Conservation (phyloP, 208 protist species). For the Leishmania mexicana region DNA sequence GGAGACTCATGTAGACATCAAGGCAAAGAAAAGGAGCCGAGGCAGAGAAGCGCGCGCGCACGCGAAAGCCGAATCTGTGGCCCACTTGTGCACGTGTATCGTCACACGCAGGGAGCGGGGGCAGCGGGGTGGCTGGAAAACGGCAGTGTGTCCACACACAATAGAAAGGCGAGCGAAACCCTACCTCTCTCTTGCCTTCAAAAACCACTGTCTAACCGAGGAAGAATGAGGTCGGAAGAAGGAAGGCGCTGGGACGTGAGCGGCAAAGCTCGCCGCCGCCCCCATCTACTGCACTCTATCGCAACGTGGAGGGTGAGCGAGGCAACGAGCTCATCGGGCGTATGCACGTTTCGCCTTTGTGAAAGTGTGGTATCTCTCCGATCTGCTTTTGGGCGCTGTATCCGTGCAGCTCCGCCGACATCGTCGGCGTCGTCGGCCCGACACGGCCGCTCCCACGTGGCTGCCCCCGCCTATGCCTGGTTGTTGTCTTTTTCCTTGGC, state of each 20-base stretch:
- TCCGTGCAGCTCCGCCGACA: not conserved
- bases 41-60: not conserved
- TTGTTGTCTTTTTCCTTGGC: slow-evolving; percentile 33
- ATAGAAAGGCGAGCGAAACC: not conserved
- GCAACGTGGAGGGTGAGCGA: not conserved
- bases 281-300: not conserved
- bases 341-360: not conserved
- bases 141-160: not conserved
- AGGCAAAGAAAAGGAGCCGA: not conserved
- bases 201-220: not conserved
- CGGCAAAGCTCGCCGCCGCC: not conserved
- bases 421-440: not conserved
- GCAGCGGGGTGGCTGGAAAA: not conserved
- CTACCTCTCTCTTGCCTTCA: not conserved
- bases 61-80: not conserved
- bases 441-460: not conserved
- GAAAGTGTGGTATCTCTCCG: not conserved
- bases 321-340: not conserved
- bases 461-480: not conserved
- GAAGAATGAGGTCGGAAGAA: not conserved
- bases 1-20: not conserved
- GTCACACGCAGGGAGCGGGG: not conserved
- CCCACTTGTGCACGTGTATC: not conserved
- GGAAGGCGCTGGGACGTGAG: not conserved
- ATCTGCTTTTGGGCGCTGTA: not conserved